Evolutionary conservation across 495 filamentous ascomycete genomes (phyloP), one percentile per base, ranked within the genome.

Genomic region (Podospora bellae-mahoneyi): DNA sequence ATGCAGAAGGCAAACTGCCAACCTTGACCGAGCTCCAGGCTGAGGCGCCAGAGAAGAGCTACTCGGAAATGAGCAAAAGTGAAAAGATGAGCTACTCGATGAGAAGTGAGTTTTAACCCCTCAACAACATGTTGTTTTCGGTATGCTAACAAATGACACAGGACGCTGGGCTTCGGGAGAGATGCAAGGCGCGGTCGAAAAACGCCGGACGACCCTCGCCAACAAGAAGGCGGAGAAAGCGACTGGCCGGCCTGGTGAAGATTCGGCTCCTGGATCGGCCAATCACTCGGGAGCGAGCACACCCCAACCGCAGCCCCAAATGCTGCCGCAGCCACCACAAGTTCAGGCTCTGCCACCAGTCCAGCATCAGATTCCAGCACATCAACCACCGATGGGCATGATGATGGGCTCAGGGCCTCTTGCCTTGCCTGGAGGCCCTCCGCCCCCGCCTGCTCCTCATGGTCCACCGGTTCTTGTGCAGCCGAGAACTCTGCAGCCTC

Each of bases 71-170:
- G 82, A 84, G 79, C 56, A 84, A 84, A 71, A 82, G 80, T 7
- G 82, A 84, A 72, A 84, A 84, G 75, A 84, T 84, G 82, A 80
- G 78, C 2, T 75, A 69, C 54, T 83, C 81, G 1, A 84, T 84
- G 82, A 81, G 81, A 73, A 73, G 82, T 83, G 73, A 70, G 78
- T 76, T 76, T 0, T 48, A 1, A 13, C 27, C 18, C 44, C 57
- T 27, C 23, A 6, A 3, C 34, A 4, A 6, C 1, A 0, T 19
- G 16, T 44, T 1, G 32, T 62, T 60, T 19, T 61, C 27, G 61
- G 30, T 7, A 32, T 73, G 63, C 74, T 78, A 71, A 79, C 74
- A 55, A 26, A 3, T 16, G 26, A 7, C 5, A 62, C 67, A 84
- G 82, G 79, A 34, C 81, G 83, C 16, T 85, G 82, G 83, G 78